Percentiles rank a stretch among this genome's conserved stretches.
phyloP scores from a whole-genome alignment of 352 stramenopile genomes.

The Globisporangium paddicum region DNA sequence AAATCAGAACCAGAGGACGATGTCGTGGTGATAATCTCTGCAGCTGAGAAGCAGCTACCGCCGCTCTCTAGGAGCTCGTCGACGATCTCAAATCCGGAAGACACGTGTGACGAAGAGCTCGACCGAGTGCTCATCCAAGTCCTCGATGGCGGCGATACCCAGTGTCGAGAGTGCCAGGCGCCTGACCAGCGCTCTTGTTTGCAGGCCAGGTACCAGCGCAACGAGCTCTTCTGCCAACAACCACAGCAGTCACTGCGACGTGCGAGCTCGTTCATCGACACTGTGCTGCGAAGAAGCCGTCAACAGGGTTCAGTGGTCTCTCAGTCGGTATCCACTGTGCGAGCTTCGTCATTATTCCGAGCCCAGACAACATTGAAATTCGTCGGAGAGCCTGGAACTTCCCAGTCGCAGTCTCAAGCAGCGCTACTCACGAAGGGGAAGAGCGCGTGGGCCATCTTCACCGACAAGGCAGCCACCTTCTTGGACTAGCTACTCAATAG shows the following conservation, averaged over 20 bases:
- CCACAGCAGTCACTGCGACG: background rate
- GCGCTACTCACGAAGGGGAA: background rate
- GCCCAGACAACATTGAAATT: background rate
- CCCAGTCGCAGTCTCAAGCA: background rate
- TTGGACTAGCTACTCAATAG: background rate
- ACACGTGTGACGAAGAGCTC: constrained; percentile 13
- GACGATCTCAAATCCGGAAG: background rate
- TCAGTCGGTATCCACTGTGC: background rate
- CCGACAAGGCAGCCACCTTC: background rate
- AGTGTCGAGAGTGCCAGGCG: background rate
- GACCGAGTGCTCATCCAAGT: background rate
- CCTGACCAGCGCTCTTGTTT: background rate
- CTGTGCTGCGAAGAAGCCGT: background rate
- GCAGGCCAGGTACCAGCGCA: background rate
- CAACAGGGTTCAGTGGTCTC: background rate
- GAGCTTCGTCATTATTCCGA: background rate
- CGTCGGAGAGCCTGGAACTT: no score
- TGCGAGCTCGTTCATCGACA: background rate
- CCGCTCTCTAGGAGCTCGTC: background rate
- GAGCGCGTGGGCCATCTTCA: background rate
- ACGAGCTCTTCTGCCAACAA: constrained; percentile 1
- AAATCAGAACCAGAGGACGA: background rate
- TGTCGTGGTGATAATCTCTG: no score
- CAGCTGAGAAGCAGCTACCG: background rate
- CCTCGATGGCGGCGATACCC: background rate